These are phyloP conservation scores for Funneliformis mosseae DNA, from an alignment of 192 early-diverging fungal species.

Conservation along the genomic window DNA sequence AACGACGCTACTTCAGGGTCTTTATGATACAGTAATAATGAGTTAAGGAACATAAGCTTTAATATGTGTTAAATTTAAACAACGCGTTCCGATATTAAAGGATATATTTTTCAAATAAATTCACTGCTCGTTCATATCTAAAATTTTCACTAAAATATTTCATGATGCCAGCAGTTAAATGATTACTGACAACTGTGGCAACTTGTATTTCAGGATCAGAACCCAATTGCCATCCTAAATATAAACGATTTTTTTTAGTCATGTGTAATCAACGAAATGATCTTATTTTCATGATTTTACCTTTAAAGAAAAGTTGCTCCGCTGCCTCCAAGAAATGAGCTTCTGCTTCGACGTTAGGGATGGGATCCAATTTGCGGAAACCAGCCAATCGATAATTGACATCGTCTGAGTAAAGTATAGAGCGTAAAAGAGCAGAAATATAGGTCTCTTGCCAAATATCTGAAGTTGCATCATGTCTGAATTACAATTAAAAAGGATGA, in stretches of 20 bases:
- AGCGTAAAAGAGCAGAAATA: slow-evolving; percentile 84
- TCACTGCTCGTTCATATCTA: slow-evolving; percentile 75
- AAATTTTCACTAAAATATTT: slow-evolving; percentile 88
- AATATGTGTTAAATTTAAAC: not conserved
- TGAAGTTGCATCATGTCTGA: slow-evolving; percentile 68
- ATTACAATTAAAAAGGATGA: not conserved
- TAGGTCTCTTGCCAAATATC: slow-evolving; percentile 92
- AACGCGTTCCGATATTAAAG: slow-evolving; percentile 8
- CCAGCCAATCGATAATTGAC: slow-evolving; percentile 84
- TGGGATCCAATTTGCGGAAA: slow-evolving; percentile 87
- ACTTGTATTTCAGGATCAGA: slow-evolving; percentile 93
- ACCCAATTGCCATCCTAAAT: slow-evolving; percentile 85
- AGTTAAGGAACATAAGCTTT: slow-evolving; percentile 35
- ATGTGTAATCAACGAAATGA: not conserved
- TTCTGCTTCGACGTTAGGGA: slow-evolving; percentile 75
- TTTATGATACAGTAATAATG: slow-evolving; percentile 56
- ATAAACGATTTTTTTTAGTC: not conserved
- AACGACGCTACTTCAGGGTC: slow-evolving; percentile 92
- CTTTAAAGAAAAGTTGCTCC: slow-evolving; percentile 81
- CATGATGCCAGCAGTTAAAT: slow-evolving; percentile 84
- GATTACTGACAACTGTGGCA: slow-evolving; percentile 88
- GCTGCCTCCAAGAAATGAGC: slow-evolving; percentile 83
- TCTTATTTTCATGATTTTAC: slow-evolving; percentile 36
- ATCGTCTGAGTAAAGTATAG: slow-evolving; percentile 90
- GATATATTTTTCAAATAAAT: slow-evolving; percentile 73